phyloP scores from a whole-genome alignment of 2,329 filamentous ascomycete species.

The Trichoderma sp. region DNA sequence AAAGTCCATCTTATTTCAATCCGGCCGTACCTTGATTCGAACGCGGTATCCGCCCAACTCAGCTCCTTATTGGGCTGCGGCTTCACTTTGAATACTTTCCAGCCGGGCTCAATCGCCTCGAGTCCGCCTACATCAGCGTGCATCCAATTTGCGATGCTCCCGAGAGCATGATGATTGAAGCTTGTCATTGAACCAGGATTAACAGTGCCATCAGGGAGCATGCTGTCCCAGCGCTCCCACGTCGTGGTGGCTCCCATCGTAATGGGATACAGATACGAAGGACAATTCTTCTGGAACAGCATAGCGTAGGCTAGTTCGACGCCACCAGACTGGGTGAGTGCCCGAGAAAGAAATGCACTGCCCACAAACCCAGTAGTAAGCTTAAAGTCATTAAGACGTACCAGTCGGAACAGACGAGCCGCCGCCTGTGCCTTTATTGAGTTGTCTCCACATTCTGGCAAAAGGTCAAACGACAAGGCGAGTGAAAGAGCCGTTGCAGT shows the following conservation, averaged over 20 bases:
- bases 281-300: neutral
- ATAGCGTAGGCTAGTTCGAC: neutral
- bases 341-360: neutral
- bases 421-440: neutral
- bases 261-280: neutral
- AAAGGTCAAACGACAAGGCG: neutral
- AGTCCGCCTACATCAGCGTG: neutral
- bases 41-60: neutral
- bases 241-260: neutral
- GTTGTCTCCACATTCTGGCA: neutral
- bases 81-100: neutral
- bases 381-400: neutral
- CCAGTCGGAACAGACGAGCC: neutral
- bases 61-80: neutral
- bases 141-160: neutral
- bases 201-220: neutral
- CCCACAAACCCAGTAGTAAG: neutral
- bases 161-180: neutral
- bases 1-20: neutral
- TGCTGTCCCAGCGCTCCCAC: neutral
- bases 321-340: neutral
- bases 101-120: neutral
- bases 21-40: neutral
- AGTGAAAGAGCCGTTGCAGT: neutral
- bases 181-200: neutral